phyloP scores from a whole-genome alignment of 306 rosid species.

The Sicyos baderoa region DNA sequence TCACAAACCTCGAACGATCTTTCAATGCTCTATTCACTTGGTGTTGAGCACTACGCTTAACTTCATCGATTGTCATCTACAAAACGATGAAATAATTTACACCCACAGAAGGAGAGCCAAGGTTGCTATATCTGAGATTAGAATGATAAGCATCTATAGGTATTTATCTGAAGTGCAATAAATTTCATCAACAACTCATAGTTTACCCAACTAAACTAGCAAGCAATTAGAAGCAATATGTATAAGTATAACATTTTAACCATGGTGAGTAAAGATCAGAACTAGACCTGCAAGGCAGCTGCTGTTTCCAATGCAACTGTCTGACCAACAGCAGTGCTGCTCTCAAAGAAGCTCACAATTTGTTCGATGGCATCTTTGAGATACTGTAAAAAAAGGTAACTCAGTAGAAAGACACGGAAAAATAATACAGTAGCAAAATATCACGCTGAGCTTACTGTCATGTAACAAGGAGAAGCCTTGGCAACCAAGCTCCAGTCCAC shows the following conservation, averaged over 20 bases:
- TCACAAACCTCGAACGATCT: slow-evolving; percentile 65
- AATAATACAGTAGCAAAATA: slow-evolving; percentile 19
- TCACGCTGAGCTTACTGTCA: slow-evolving; percentile 59
- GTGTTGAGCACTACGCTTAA: slow-evolving; percentile 92
- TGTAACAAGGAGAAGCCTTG: slow-evolving; percentile 94
- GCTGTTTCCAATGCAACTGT: slow-evolving; percentile 84
- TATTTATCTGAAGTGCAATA: background rate
- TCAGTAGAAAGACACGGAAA: slow-evolving; percentile 25
- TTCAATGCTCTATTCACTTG: slow-evolving; percentile 88
- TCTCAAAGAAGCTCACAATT: slow-evolving; percentile 71
- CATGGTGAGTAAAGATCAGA: background rate
- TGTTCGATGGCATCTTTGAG: slow-evolving; percentile 72
- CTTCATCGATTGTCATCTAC: slow-evolving; percentile 79
- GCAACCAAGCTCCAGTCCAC: slow-evolving; percentile 97
- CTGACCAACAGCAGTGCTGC: slow-evolving; percentile 70
- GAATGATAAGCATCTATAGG: background rate
- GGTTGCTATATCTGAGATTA: slow-evolving; percentile 11
- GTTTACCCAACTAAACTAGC: background rate
- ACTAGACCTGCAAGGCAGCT: slow-evolving; percentile 87
- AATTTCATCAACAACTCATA: background rate
- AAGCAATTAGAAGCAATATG: background rate
- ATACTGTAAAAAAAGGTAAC: slow-evolving; percentile 48
- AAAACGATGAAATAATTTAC: slow-evolving; percentile 29
- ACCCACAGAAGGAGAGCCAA: slow-evolving; percentile 5
- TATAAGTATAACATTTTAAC: background rate